phyloP scores from a whole-genome alignment of 129 eudicot species.

The Rutidosis leptorrhynchoides region DNA sequence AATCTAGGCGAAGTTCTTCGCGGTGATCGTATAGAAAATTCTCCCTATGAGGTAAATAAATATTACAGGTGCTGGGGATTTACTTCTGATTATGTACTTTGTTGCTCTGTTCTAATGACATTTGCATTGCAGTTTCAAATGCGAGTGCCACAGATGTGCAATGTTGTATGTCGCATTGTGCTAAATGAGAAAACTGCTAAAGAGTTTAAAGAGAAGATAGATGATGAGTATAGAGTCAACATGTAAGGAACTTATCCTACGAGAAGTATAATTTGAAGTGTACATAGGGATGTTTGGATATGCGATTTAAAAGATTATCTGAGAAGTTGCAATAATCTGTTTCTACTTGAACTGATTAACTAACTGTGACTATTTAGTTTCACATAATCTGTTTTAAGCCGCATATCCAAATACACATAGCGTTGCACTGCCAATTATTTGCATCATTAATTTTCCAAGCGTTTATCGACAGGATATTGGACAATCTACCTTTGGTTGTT shows the following conservation, averaged over 20 bases:
- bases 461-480: constrained; percentile 61
- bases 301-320: neutral
- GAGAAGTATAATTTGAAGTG: neutral
- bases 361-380: neutral
- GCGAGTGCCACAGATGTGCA: constrained; percentile 66
- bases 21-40: constrained; percentile 68
- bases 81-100: constrained; percentile 7
- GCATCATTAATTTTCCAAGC: constrained; percentile 6
- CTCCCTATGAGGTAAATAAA: constrained; percentile 67
- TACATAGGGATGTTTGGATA: neutral
- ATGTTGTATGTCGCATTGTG: constrained; percentile 45
- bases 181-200: constrained; percentile 54
- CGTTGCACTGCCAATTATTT: neutral
- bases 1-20: constrained; percentile 71
- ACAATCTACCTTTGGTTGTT: constrained; percentile 69
- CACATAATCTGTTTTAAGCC: constrained; percentile 1
- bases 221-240: constrained; percentile 70
- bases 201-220: constrained; percentile 53
- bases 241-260: constrained; percentile 42
- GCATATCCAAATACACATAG: neutral
- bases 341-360: neutral
- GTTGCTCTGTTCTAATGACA: constrained; percentile 17
- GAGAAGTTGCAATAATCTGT: neutral
- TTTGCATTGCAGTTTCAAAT: constrained; percentile 51
- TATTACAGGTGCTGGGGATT: neutral